Evolutionary conservation across 768 basidiomycete genomes (phyloP).

Genomic region (Exidia glandulosa): DNA sequence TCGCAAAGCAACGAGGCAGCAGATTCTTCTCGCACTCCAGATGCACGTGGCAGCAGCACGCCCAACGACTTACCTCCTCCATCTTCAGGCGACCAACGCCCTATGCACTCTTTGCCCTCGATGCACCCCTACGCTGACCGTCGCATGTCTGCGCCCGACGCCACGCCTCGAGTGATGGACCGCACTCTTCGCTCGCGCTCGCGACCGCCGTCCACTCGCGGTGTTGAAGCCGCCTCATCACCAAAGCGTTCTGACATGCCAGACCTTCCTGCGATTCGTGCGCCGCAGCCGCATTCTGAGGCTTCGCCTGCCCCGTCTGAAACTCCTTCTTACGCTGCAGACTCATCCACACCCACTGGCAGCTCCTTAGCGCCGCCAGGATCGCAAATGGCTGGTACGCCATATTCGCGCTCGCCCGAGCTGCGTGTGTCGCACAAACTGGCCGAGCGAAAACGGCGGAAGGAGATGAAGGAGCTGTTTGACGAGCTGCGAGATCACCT

Average conservation of each 20-base stretch:
- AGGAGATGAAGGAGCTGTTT: conserved; percentile 98
- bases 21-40: neutral
- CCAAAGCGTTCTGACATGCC: neutral
- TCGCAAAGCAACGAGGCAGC: neutral
- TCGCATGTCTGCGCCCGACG: conserved; percentile 61
- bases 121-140: conserved; percentile 34
- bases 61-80: neutral
- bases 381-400: conserved; percentile 33
- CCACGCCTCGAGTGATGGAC: conserved; percentile 12
- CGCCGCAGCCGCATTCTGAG: conserved; percentile 16
- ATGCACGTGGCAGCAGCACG: neutral
- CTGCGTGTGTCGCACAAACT: conserved; percentile 92
- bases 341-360: neutral
- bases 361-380: conserved; percentile 27
- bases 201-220: conserved; percentile 45
- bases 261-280: conserved; percentile 25
- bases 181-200: conserved; percentile 56
- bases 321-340: conserved; percentile 1
- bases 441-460: conserved; percentile 90
- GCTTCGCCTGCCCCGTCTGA: neutral
- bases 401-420: conserved; percentile 93
- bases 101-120: neutral
- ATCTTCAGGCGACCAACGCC: neutral
- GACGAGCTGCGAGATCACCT: conserved; percentile 91
- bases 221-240: conserved; percentile 28